These are phyloP conservation scores for Kernera saxatilis DNA, from an alignment of 345 rosid genomes.

Conservation along the genomic window DNA sequence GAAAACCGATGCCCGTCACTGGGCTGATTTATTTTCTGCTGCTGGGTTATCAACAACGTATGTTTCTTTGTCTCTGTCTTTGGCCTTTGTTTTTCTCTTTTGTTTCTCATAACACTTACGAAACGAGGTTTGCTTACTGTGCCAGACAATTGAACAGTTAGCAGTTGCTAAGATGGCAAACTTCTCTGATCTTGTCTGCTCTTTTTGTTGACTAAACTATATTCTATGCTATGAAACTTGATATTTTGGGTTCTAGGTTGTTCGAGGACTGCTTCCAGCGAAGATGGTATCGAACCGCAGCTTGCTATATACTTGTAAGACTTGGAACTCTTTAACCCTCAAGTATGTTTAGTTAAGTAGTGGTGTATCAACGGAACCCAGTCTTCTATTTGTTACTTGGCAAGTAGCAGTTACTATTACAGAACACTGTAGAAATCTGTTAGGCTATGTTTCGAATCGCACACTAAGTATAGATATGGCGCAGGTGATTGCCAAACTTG, in stretches of 20 bases:
- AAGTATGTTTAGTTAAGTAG: background rate
- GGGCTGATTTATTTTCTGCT: conserved; percentile 93
- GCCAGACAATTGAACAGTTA: background rate
- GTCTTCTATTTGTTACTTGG: background rate
- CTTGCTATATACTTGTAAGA: conserved; percentile 96
- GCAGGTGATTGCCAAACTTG: conserved; percentile 95
- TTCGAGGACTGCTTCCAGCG: conserved; percentile 97
- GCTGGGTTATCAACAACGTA: conserved; percentile 99
- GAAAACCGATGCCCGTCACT: conserved; percentile 95
- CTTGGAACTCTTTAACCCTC: conserved; percentile 10
- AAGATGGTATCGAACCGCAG: conserved; percentile 99
- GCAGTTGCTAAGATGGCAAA: background rate
- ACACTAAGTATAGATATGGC: conserved; percentile 14
- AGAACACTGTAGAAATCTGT: background rate
- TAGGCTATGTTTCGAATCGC: background rate
- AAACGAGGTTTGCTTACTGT: background rate
- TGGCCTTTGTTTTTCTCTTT: background rate
- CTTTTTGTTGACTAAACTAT: background rate
- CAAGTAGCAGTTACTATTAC: background rate
- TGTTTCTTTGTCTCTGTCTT: conserved; percentile 8
- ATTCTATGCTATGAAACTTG: background rate
- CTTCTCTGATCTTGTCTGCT: background rate
- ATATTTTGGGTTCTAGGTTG: conserved; percentile 46
- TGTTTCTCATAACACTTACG: background rate
- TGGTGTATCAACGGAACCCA: background rate